Evolutionary conservation across 805 yeast genomes (phyloP).

Genomic region (Tetrapisispora nanseiensis): DNA sequence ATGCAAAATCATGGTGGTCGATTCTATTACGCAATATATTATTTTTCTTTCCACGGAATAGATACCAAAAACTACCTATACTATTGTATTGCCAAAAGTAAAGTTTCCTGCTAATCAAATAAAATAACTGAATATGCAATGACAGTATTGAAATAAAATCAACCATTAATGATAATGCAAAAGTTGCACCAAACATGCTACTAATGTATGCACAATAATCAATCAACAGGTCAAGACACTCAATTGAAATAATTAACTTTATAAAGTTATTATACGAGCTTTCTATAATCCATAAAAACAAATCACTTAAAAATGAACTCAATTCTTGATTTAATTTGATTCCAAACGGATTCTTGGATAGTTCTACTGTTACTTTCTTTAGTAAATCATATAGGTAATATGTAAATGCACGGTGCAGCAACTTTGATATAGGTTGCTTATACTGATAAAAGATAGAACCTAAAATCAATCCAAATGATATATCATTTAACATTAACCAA

Average conservation of each 20-base stretch:
- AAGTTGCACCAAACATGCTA: conserved; percentile 54
- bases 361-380: conserved; percentile 48
- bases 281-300: conserved; percentile 75
- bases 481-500: conserved; percentile 81
- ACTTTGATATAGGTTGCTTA: conserved; percentile 29
- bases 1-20: conserved; percentile 73
- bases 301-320: conserved; percentile 75
- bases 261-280: conserved; percentile 42
- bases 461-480: conserved; percentile 59
- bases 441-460: conserved; percentile 39
- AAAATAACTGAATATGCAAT: conserved; percentile 67
- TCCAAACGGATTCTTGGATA: conserved; percentile 88
- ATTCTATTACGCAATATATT: conserved; percentile 77
- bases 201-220: conserved; percentile 31
- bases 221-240: conserved; percentile 24
- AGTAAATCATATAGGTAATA: conserved; percentile 34
- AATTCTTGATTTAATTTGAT: conserved; percentile 82
- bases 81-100: conserved; percentile 66
- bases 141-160: conserved; percentile 58
- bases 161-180: conserved; percentile 52
- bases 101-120: conserved; percentile 66
- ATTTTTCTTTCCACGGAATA: conserved; percentile 83
- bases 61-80: conserved; percentile 62
- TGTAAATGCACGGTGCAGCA: conserved; percentile 22
- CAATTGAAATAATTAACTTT: conserved; percentile 12